Evolutionary conservation across 2,329 filamentous ascomycete species (phyloP).

Genomic region (Sclerotinia glacialis): DNA sequence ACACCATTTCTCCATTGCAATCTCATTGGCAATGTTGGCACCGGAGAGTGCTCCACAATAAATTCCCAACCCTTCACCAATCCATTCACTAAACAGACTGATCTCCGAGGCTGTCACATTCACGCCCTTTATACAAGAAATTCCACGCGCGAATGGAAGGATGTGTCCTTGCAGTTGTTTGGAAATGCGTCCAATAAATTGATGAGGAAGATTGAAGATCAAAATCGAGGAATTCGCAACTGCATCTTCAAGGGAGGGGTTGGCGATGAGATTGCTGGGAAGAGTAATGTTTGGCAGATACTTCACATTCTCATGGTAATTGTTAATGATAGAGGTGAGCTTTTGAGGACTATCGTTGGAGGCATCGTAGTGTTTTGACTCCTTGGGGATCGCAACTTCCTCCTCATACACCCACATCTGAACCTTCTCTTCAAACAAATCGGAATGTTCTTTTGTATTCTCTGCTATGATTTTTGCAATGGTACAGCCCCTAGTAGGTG

Average conservation of each 20-base stretch:
- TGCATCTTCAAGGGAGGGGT: conserved; percentile 74
- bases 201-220: conserved; percentile 94
- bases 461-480: conserved; percentile 97
- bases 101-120: conserved; percentile 85
- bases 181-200: conserved; percentile 89
- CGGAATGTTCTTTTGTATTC: conserved; percentile 73
- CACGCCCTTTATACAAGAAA: conserved; percentile 98
- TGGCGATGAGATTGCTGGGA: conserved; percentile 79
- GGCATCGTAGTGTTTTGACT: conserved; percentile 69
- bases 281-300: conserved; percentile 89
- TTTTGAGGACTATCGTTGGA: conserved; percentile 68
- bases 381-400: conserved; percentile 69
- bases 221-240: conserved; percentile 84
- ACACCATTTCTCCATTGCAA: conserved; percentile 92
- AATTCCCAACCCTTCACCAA: conserved; percentile 85
- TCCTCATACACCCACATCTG: conserved; percentile 99
- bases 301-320: conserved; percentile 92
- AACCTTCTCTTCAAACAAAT: conserved; percentile 82
- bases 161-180: conserved; percentile 83
- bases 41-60: conserved; percentile 95
- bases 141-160: conserved; percentile 84
- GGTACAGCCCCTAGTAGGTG: conserved; percentile 73
- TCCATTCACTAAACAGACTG: conserved; percentile 89
- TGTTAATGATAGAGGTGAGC: conserved; percentile 88
- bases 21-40: conserved; percentile 93